Evolutionary conservation across 1,284 basidiomycete species (phyloP).

Genomic region (Boletus albobrunnescens): DNA sequence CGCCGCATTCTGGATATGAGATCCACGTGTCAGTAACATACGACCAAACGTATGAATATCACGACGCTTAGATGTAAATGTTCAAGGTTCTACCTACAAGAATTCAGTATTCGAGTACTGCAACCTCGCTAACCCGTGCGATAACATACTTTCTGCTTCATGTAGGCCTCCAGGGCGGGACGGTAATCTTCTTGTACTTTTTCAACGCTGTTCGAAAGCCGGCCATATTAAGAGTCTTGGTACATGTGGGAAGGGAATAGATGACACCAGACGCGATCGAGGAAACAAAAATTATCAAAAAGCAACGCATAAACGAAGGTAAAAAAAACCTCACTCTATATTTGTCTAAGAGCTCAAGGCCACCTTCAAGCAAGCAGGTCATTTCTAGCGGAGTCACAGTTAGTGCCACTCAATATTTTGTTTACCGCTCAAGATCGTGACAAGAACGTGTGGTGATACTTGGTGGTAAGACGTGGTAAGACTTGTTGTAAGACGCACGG

Average conservation of each 20-base stretch:
- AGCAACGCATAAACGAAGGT: conserved; percentile 3
- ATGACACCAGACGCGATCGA: background rate
- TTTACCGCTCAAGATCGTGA: no score
- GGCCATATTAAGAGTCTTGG: conserved; percentile 79
- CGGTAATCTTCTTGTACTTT: conserved; percentile 89
- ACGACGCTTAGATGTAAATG: conserved; percentile 46
- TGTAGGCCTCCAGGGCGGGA: conserved; percentile 66
- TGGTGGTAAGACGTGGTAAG: no score
- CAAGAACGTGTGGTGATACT: no score
- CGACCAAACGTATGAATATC: background rate
- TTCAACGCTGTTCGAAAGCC: conserved; percentile 90
- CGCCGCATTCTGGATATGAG: conserved; percentile 63
- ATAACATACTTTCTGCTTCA: conserved; percentile 59
- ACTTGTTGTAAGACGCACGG: no score
- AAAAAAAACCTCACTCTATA: conserved; percentile 58
- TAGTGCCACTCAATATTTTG: conserved; percentile 4
- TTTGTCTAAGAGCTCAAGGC: conserved; percentile 79
- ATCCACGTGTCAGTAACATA: background rate
- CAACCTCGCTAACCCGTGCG: background rate
- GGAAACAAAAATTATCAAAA: background rate
- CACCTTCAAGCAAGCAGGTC: conserved; percentile 21
- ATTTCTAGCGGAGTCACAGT: conserved; percentile 19
- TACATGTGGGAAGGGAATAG: no score
- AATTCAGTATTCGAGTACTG: background rate
- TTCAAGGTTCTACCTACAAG: conserved; percentile 56